Conservation (phyloP, 495 filamentous ascomycete species). For the Hyphodiscus hymeniophilus region DNA sequence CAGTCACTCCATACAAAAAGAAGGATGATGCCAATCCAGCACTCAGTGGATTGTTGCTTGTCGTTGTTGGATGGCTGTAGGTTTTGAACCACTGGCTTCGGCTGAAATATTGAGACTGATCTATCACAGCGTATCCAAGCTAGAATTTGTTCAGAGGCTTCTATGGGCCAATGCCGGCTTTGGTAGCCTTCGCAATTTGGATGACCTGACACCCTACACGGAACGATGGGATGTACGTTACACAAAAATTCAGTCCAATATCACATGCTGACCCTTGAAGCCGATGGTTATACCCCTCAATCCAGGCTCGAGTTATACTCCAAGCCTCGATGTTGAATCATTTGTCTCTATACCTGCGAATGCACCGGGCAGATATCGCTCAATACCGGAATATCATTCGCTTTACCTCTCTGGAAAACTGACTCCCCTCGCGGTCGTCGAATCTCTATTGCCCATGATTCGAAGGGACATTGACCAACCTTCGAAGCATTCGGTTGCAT, state of each 20-base stretch:
- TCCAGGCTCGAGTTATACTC: conserved; percentile 18
- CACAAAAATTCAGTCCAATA: neutral
- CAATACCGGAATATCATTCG: conserved; percentile 67
- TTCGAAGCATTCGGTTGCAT: conserved; percentile 60
- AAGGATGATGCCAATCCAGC: conserved; percentile 19
- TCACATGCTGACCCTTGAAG: conserved; percentile 7
- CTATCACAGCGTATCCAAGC: conserved; percentile 40
- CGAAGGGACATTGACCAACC: conserved; percentile 42
- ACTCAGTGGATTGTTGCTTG: conserved; percentile 8
- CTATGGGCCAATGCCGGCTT: conserved; percentile 78
- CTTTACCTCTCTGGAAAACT: conserved; percentile 58
- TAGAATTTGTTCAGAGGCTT: conserved; percentile 45
- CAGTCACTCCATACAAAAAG: conserved; percentile 16
- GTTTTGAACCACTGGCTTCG: neutral
- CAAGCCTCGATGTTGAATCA: conserved; percentile 29
- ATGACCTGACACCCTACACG: conserved; percentile 48
- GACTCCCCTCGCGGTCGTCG: conserved; percentile 63
- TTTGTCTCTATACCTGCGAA: conserved; percentile 25
- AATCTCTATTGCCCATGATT: conserved; percentile 63
- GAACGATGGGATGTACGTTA: conserved; percentile 53
- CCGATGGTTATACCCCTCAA: conserved; percentile 73
- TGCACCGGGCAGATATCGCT: conserved; percentile 48
- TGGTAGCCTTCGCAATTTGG: conserved; percentile 45
- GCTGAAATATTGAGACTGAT: neutral
- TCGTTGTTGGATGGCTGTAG: conserved; percentile 18